Conservation (phyloP, 1,284 basidiomycete genomes). For the Hemileia vastatrix region DNA sequence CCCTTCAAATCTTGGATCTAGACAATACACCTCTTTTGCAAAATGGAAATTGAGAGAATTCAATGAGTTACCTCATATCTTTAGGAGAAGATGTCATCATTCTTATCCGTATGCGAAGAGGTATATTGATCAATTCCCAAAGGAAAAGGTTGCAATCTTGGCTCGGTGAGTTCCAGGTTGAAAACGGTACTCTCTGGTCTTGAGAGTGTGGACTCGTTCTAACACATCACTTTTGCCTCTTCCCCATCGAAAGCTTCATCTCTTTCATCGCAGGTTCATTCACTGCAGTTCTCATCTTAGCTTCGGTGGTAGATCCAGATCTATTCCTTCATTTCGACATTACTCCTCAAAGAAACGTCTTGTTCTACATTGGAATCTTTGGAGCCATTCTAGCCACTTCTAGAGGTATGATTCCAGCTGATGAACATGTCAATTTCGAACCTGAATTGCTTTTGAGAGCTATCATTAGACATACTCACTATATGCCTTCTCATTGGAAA, state of each 20-base stretch:
- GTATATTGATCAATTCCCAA: constrained; percentile 96
- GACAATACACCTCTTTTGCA: constrained; percentile 86
- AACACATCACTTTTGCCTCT: neutral
- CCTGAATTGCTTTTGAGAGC: constrained; percentile 82
- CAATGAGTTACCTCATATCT: constrained; percentile 91
- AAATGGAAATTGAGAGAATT: constrained; percentile 98
- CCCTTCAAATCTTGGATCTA: constrained; percentile 79
- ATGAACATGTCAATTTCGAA: constrained; percentile 75
- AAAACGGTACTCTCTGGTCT: neutral
- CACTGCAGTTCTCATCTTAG: constrained; percentile 80
- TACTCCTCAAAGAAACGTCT: constrained; percentile 76
- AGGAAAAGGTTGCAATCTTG: constrained; percentile 76
- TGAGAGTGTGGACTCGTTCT: neutral
- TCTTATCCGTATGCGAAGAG: constrained; percentile 81
- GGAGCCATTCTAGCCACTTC: constrained; percentile 75
- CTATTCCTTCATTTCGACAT: constrained; percentile 88
- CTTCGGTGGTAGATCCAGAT: constrained; percentile 75
- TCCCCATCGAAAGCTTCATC: constrained; percentile 85
- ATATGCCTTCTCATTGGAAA: constrained; percentile 86
- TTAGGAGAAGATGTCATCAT: constrained; percentile 70
- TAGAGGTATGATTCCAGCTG: constrained; percentile 88
- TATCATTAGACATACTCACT: constrained; percentile 86
- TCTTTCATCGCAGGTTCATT: constrained; percentile 93
- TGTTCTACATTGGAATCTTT: constrained; percentile 85
- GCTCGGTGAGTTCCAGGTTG: constrained; percentile 57